These are phyloP conservation scores for Fraxinus cuspidata DNA, from an alignment of 257 asterid species.

Conservation along the genomic window DNA sequence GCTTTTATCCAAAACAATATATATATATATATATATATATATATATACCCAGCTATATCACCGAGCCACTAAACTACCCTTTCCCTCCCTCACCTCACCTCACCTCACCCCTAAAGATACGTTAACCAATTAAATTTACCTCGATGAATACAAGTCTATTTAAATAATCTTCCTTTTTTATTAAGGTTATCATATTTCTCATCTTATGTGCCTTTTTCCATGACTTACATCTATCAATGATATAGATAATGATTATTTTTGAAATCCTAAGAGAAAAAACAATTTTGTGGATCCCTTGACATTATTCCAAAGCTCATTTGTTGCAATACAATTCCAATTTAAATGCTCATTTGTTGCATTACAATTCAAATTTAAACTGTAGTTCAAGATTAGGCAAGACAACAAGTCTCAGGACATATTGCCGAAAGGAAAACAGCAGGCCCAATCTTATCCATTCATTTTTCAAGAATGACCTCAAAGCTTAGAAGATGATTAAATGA, in stretches of 20 bases:
- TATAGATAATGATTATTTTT: background rate
- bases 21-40: too few relatives aligned
- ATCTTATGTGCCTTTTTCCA: background rate
- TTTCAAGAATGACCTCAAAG: background rate
- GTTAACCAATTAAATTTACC: background rate
- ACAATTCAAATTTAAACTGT: background rate
- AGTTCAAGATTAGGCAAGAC: background rate
- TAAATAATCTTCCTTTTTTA: background rate
- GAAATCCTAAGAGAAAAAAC: background rate
- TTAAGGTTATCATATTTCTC: background rate
- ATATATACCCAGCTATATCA: too few relatives aligned
- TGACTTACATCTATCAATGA: background rate
- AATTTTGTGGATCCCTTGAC: background rate
- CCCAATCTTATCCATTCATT: background rate
- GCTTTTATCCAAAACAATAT: background rate
- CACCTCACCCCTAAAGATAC: background rate
- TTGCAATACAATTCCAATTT: too few relatives aligned
- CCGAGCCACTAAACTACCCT: background rate
- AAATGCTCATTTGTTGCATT: background rate
- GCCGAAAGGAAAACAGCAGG: background rate
- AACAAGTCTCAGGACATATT: background rate
- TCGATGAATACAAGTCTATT: background rate
- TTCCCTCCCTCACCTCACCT: background rate
- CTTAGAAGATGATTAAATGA: background rate
- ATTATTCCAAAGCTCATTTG: background rate